phyloP scores from a whole-genome alignment of 2,329 filamentous ascomycete species.

The Colletotrichum karsti region DNA sequence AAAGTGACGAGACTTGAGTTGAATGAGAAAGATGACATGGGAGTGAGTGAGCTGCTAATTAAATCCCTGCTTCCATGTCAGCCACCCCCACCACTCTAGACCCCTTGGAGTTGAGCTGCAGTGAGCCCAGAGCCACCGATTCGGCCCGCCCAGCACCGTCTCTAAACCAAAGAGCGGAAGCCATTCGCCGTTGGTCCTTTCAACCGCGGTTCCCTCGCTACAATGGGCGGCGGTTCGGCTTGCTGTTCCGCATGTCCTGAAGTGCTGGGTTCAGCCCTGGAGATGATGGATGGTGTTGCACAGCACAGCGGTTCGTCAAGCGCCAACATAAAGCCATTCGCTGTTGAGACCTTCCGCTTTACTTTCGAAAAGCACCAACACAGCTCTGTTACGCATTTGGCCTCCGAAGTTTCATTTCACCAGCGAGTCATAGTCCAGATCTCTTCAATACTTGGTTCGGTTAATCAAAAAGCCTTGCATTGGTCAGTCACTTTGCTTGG shows the following conservation, averaged over 20 bases:
- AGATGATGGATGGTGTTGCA: neutral
- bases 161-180: constrained; percentile 6
- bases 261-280: constrained; percentile 1
- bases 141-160: constrained; percentile 11
- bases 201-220: neutral
- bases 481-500: no score
- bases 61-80: neutral
- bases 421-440: no score
- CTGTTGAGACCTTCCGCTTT: no score
- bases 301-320: neutral
- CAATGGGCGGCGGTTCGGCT: neutral
- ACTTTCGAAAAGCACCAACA: no score
- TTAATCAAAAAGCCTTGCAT: no score
- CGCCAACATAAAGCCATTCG: no score
- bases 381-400: no score
- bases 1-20: neutral
- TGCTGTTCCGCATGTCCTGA: neutral
- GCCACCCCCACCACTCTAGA: constrained; percentile 8
- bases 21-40: neutral
- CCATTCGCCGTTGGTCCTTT: neutral
- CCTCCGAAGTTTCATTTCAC: no score
- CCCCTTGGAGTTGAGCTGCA: neutral
- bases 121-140: constrained; percentile 21
- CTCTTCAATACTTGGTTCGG: no score
- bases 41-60: no score